phyloP scores from a whole-genome alignment of 1,284 basidiomycete genomes.

The Cronartium ribicola region DNA sequence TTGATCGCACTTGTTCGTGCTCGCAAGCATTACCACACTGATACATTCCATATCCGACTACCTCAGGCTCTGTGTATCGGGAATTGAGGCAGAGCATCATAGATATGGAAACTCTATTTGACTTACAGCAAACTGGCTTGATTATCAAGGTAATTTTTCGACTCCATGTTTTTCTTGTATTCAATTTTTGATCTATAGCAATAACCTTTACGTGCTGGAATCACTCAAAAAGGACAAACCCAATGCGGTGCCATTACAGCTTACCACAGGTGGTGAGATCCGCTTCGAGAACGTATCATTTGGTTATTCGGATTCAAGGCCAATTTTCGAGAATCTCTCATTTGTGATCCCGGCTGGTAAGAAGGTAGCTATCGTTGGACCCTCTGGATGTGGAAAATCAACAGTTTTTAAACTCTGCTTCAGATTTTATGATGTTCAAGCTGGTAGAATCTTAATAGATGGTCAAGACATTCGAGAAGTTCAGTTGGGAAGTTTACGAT shows the following conservation, averaged over 20 bases:
- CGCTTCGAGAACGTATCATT: slow-evolving; percentile 42
- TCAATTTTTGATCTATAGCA: neutral
- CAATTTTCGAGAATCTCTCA: slow-evolving; percentile 35
- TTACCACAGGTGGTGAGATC: slow-evolving; percentile 37
- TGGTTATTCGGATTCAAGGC: slow-evolving; percentile 12
- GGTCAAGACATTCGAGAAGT: slow-evolving; percentile 40
- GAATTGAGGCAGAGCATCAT: slow-evolving; percentile 41
- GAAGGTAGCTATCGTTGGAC: slow-evolving; percentile 40
- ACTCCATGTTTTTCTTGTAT: slow-evolving; percentile 10
- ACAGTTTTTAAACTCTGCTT: slow-evolving; percentile 41
- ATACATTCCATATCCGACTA: neutral
- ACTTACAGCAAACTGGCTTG: slow-evolving; percentile 33
- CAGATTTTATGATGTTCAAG: slow-evolving; percentile 38
- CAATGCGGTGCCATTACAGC: slow-evolving; percentile 25
- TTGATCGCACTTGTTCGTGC: neutral
- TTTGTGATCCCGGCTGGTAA: slow-evolving; percentile 40
- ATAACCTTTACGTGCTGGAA: neutral
- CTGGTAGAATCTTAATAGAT: slow-evolving; percentile 39
- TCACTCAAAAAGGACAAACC: slow-evolving; percentile 16
- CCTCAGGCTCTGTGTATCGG: slow-evolving; percentile 40
- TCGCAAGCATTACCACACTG: neutral
- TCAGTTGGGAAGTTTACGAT: slow-evolving; percentile 25
- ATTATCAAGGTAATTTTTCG: slow-evolving; percentile 22
- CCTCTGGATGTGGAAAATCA: slow-evolving; percentile 42
- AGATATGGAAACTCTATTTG: slow-evolving; percentile 39